These are phyloP conservation scores for Backusella westeae DNA, from an alignment of 192 early-diverging fungal species.

Conservation along the genomic window DNA sequence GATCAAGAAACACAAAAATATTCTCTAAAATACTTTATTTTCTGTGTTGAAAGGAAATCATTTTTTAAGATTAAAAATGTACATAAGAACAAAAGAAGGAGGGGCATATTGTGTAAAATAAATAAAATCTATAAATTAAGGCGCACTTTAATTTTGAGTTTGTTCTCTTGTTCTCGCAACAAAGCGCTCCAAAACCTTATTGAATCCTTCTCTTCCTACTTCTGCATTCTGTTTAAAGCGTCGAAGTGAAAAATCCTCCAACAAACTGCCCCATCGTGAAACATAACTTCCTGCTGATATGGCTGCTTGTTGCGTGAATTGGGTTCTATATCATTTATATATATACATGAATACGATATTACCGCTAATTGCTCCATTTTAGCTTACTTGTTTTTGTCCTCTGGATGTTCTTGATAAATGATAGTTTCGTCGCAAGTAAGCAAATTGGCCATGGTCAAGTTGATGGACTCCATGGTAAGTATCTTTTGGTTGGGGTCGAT, in stretches of 20 bases:
- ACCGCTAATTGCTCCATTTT: not conserved
- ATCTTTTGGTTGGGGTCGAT: conserved; percentile 76
- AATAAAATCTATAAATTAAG: not conserved
- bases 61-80: not conserved
- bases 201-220: conserved; percentile 80
- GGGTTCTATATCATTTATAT: conserved; percentile 37
- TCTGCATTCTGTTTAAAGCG: conserved; percentile 92
- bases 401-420: conserved; percentile 66
- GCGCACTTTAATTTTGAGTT: not conserved
- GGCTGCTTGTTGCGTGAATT: conserved; percentile 84
- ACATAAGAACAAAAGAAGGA: not conserved
- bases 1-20: too few relatives aligned
- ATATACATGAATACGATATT: not conserved
- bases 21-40: too few relatives aligned
- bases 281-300: conserved; percentile 75
- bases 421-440: conserved; percentile 86
- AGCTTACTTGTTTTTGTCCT: conserved; percentile 42
- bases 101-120: not conserved
- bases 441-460: conserved; percentile 84
- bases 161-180: conserved; percentile 34
- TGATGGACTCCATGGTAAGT: conserved; percentile 76
- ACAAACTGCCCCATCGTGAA: conserved; percentile 60
- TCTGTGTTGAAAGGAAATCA: too few relatives aligned
- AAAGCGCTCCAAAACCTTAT: conserved; percentile 77
- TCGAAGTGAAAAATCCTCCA: conserved; percentile 82